Base-by-base conservation (phyloP, 2,329 filamentous ascomycete species). In the Cordyceps farinosa region DNA sequence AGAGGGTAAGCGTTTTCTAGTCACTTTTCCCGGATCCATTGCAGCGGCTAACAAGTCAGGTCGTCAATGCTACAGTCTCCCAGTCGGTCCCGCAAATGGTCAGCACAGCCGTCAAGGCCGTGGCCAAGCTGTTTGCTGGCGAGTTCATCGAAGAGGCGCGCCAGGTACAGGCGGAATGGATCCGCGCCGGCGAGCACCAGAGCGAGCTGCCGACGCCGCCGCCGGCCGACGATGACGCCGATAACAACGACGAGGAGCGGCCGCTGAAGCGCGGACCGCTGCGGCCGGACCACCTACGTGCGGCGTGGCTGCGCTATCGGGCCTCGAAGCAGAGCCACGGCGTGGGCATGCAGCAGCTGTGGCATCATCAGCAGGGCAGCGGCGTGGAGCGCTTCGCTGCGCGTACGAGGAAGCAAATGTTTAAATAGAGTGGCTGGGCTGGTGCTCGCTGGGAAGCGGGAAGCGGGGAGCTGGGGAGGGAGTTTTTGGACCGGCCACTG, bases 51-150 rank as follows among this genome's bases (percentile, higher is more conserved):
- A 52, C 17, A 36, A 42, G 10, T 27, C 65, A 88, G 83, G 84
- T 93, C 65, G 88, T 92, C 72, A 94, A 93, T 70, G 89, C 90
- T 64, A 91, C 90, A 1, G 87, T 92, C 9, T 91, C 89, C 0
- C 90, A 93, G 72, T 92, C 89, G 1, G 90, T 91, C 0, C 89
- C 89, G 0, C 81, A 84, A 27, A 89, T 85, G 68, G 88, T 92
- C 56, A 87, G 90, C 65, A 86, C 89, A 29, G 88, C 89, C n/a
- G 88, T 93, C 70, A 88, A 87, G 55, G 86, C 88, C 0, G 89
- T 91, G 27, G 87, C 88, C 54, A 94, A 94, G 75, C 82, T 91
- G 65, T 92, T 91, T 72, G 84, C 90, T 4, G 90, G 89, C 59
- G 88, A 92, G 66, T 81, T 94, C 54, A 88, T 93, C 66, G 90